Base-by-base conservation (phyloP, 805 yeast species). In the Hermanozyma aechmeae region DNA sequence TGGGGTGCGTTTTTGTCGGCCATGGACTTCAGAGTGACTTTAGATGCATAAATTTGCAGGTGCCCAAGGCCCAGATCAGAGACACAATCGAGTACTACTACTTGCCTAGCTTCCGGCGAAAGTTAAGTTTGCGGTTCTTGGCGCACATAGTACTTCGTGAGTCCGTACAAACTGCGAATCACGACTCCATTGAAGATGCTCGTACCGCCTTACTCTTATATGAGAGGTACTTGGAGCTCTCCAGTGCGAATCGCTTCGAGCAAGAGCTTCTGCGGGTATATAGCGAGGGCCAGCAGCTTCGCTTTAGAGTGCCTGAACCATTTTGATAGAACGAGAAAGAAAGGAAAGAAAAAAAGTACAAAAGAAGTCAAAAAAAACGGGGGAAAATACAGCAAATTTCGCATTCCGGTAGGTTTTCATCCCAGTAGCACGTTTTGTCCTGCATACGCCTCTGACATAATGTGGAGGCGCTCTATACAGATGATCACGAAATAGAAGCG, bases 121-220 rank as follows among this genome's bases (percentile, higher is more conserved):
- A 76, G 36, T 61, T 92, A 20, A 83, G 95, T 3, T 67, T 92
- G 42, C 79, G 89, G 47, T 92, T 85, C 50, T 59, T 92, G 49
- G 85, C 94, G 9, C 86, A 86, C 68, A 74, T 75, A 16, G 63
- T 89, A 26, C 61, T 92, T 30, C 71, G 70, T 19, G 76, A 74
- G 37, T 69, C 75, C 27, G 94, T 93, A 18, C 99, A 92, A 51
- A 76, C 75, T 3, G 95, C 92, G 2, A 89, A 89, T 48, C 99
- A 92, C 54, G 97, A 93, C 50, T 89, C 97, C 1, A 86, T 92
- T 25, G 98, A 92, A 48, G 99, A 92, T 59, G 96, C 99, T 0
- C 61, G 66, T 32, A 79, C 93, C 8, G 97, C 99, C 0, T 64
- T 92, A 42, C 53, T 71, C 25, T 58, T 92, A 20, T 93, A 83